Evolutionary conservation across 2,329 filamentous ascomycete species (phyloP), one percentile per base, ranked within the genome.

Genomic region (Colletotrichum tofieldiae): DNA sequence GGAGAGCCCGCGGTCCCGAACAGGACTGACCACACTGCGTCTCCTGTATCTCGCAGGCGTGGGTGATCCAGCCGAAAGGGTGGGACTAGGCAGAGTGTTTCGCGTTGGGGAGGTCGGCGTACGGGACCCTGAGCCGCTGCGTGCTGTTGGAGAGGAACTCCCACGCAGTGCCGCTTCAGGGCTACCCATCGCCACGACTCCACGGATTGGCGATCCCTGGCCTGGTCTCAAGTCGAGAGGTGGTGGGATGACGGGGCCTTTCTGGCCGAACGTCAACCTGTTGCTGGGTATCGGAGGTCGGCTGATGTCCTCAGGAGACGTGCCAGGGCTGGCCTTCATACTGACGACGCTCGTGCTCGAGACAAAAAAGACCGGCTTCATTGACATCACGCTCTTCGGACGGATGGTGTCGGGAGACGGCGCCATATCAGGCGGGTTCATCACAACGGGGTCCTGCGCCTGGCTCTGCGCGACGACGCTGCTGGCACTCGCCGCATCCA

Each of bases 301-400:
- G 20, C 12, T 41, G 43, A 65, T 67, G 20, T 74, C 73, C 43
- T 75, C 72, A 20, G 73, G 72, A 23, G 70, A 65, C 12, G 65
- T 74, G 0, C 67, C 73, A 0, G 73, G 72, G 41, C 64, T 72
- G 47, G 72, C 73, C 12, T 63, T 51, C 72, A 74, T 74, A 47
- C 73, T 74, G 26, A 37, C 47, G 14, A 66, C 65, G 43, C 67
- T 74, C 37, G 45, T 69, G 65, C 72, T 75, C 3, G 66, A 63
- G 29, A 67, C 68, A 11, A 72, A 51, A 29, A 74, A 69, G 9
- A 52, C 65, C 52, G 72, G 73, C 63, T 74, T 75, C 72, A 74
- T 72, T n/a, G 72, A 64, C 20, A 47, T 47, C n/a, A 75, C 73
- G 62, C 65, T 75, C 61, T 63, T 65, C 6, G 73, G 69, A 2